Base-by-base conservation (phyloP, 2,329 filamentous ascomycete species). In the Elsinoe australis region DNA sequence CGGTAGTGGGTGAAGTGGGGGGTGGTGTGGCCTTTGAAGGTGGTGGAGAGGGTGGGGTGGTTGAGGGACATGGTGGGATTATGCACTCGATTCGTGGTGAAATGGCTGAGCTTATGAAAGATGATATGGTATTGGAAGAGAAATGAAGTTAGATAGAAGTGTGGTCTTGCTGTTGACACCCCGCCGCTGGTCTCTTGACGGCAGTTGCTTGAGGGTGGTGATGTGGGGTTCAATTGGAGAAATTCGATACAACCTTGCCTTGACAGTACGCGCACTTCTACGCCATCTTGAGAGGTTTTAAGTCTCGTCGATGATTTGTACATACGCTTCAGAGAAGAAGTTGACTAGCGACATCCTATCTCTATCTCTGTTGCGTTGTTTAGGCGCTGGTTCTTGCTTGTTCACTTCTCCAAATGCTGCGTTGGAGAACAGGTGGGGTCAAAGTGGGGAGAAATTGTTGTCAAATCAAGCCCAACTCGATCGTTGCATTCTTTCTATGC, bases 1-100 rank as follows among this genome's bases (percentile, higher is more conserved):
- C 53, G 53, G 31, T 52, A 56, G 19, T 55, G 53, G 26, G 46
- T 42, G 14, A 49, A 47, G 17, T 49, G n/a, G 3, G 38, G 32
- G 24, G 21, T n/a, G 6, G 45, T 33, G 14, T 51, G 24, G 21
- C 53, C 52, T n/a, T 34, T 35, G n/a, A 56, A 49, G 7, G 47
- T 54, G 14, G 50, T 52, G 21, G 54, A 49, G 12, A 55, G 38
- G 5, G 49, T 14, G 2, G 34, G 18, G 48, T 56, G 54, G 0
- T 49, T 28, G 7, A 49, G 15, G 10, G 47, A 26, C 5, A 9
- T 47, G n/a, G 18, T 32, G 21, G 14, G 9, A n/a, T n/a, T n/a
- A n/a, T n/a, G n/a, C n/a, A n/a, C n/a, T n/a, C n/a, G n/a, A n/a
- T n/a, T n/a, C n/a, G n/a, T n/a, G n/a, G n/a, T n/a, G n/a, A n/a